These are phyloP conservation scores for Clathrus columnatus DNA, from an alignment of 768 basidiomycete genomes.

Conservation along the genomic window DNA sequence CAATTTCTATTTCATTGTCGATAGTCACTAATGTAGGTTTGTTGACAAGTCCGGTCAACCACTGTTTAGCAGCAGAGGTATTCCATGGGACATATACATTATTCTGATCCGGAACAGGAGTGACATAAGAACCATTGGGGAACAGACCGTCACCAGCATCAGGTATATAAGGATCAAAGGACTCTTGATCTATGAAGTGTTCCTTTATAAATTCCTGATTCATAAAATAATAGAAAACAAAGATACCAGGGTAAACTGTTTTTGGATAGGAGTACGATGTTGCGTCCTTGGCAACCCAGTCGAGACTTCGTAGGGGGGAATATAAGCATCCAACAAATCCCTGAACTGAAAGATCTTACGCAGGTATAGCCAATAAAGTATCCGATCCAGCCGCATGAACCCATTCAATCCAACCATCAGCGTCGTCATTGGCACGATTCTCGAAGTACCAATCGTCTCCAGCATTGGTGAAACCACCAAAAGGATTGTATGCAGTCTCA, in stretches of 20 bases:
- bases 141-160: constrained; percentile 42
- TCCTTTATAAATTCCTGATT: not conserved
- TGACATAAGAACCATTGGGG: constrained; percentile 38
- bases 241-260: constrained; percentile 35
- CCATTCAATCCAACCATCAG: constrained; percentile 44
- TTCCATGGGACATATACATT: constrained; percentile 41
- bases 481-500: constrained; percentile 46
- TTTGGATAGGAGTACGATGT: constrained; percentile 45
- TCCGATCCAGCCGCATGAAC: constrained; percentile 36
- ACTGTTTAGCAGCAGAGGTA: constrained; percentile 31
- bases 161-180: constrained; percentile 39
- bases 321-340: no score
- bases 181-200: constrained; percentile 28
- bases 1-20: constrained; percentile 53
- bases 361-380: constrained; percentile 39
- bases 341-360: constrained; percentile 35
- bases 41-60: constrained; percentile 38
- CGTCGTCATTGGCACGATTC: constrained; percentile 35
- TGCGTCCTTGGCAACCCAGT: constrained; percentile 48
- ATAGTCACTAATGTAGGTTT: constrained; percentile 41
- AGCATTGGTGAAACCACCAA: constrained; percentile 43
- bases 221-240: not conserved
- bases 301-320: no score
- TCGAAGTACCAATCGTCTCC: constrained; percentile 51
- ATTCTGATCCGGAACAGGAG: constrained; percentile 30